Base-by-base conservation (phyloP, 2,329 filamentous ascomycete species). In the Leptodontidium sp. region DNA sequence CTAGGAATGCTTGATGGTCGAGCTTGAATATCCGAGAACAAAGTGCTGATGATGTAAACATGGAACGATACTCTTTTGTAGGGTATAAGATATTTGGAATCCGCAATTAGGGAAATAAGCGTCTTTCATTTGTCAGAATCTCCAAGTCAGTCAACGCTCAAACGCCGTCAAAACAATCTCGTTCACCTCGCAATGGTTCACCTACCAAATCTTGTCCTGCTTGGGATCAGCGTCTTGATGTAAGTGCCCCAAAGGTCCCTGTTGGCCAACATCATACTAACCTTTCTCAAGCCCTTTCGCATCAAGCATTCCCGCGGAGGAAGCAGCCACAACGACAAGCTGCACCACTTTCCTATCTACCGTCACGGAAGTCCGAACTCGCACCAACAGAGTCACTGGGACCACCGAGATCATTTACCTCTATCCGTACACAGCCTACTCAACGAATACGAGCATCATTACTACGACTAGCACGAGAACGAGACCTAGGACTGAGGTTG, bases 401-500 rank as follows among this genome's bases (percentile, higher is more conserved):
- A 58, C 63, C 8, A 47, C 47, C 1, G 40, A 49, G 11, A 15
- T 65, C 12, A 17, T 57, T 4, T 58, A 65, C 38, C 38, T 45
- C 21, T 65, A 65, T 15, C 52, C 50, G 12, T 29, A 35, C n/a
- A 35, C 40, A 0, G 55, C 63, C 4, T 65, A 65, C 32, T 38
- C 52, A 7, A 65, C 63, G 17, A 58, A 47, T 17, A 65, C 63
- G 3, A 65, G 63, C 26, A 58, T 35, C 7, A 26, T 65, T 14
- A 65, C 63, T 12, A 58, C 50, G 11, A 53, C 50, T 21, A 49
- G 24, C 8, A 65, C 63, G 40, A 58, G 63, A 21, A 29, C 45
- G 11, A 57, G 63, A 35, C 50, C 63, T 1, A 65, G 52, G 38
- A 65, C 63, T 2, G 49, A 52, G 9, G 24, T 52, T 17, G 50